A percentile compares a stretch with the other conserved stretches of the same genome.
These are phyloP conservation scores for Serendipita sp. DNA, from an alignment of 768 basidiomycete genomes.

Conservation along the genomic window DNA sequence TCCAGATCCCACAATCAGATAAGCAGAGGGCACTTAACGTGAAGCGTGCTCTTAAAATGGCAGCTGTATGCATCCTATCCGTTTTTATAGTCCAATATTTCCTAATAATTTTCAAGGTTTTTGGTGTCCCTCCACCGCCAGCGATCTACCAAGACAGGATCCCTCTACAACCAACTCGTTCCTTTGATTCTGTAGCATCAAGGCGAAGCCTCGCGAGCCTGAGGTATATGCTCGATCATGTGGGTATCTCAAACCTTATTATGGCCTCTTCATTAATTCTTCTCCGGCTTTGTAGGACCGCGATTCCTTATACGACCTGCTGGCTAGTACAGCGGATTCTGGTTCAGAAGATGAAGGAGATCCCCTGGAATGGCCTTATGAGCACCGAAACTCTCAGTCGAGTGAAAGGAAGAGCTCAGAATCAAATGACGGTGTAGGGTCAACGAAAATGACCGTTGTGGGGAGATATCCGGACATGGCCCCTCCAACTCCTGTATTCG, in stretches of 20 bases:
- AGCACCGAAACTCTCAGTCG: not conserved
- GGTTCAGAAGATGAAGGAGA: not conserved
- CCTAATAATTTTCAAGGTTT: slow-evolving; percentile 23
- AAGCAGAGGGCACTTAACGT: slow-evolving; percentile 28
- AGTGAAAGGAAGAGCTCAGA: not conserved
- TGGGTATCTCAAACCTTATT: not conserved
- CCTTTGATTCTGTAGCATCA: not conserved
- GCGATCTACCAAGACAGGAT: slow-evolving; percentile 22
- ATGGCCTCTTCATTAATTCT: not conserved
- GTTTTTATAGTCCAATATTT: not conserved
- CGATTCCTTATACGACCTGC: not conserved
- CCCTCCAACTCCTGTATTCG: not conserved
- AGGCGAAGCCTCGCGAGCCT: not conserved
- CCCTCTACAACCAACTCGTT: not conserved
- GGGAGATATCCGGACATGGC: slow-evolving; percentile 4
- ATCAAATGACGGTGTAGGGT: not conserved
- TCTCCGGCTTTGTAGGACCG: not conserved
- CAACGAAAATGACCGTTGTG: not conserved
- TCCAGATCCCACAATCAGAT: slow-evolving; percentile 16
- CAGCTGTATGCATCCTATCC: slow-evolving; percentile 25
- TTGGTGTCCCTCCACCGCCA: slow-evolving; percentile 34
- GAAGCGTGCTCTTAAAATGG: slow-evolving; percentile 35
- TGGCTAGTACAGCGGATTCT: not conserved
- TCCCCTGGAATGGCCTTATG: not conserved
- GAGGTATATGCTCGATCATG: slow-evolving; percentile 1